These are phyloP conservation scores for Pinus taeda DNA, from an alignment of 75 land plant genomes.

Conservation along the genomic window DNA sequence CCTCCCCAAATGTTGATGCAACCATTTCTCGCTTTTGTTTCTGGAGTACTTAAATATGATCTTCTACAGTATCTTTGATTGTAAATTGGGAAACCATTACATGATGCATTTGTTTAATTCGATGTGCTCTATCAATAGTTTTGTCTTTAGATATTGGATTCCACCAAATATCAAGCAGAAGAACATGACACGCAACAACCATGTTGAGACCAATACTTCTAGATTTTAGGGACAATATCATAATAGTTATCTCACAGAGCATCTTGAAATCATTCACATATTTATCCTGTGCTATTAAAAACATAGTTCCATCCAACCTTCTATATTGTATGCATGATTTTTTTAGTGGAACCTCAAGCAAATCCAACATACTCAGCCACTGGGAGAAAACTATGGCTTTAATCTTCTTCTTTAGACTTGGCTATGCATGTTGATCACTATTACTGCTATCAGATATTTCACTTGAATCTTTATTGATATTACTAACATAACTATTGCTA, in stretches of 20 bases:
- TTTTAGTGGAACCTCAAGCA: too few relatives aligned
- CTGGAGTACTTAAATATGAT: conserved; percentile 87
- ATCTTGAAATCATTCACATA: conserved; percentile 83
- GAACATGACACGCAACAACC: too few relatives aligned
- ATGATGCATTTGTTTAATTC: too few relatives aligned
- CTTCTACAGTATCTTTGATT: conserved; percentile 87
- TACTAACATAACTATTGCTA: too few relatives aligned
- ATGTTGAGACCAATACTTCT: conserved; percentile 30
- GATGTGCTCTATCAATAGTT: conserved; percentile 89
- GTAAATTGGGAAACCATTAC: conserved; percentile 47
- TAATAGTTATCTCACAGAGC: conserved; percentile 76
- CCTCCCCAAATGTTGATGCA: conserved; percentile 90
- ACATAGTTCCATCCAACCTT: conserved; percentile 92
- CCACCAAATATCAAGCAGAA: conserved; percentile 87
- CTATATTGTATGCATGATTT: too few relatives aligned
- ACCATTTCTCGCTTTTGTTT: conserved; percentile 90
- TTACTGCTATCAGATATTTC: too few relatives aligned
- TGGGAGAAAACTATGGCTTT: too few relatives aligned
- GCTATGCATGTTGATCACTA: too few relatives aligned
- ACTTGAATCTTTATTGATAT: too few relatives aligned
- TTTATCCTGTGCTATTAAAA: conserved; percentile 57
- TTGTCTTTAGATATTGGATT: conserved; percentile 97
- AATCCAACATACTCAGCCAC: too few relatives aligned
- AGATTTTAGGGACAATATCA: conserved; percentile 42
- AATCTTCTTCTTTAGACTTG: too few relatives aligned